Evolutionary conservation across 73 alveolate species (phyloP).

Genomic region (Diophrys appendiculata): DNA sequence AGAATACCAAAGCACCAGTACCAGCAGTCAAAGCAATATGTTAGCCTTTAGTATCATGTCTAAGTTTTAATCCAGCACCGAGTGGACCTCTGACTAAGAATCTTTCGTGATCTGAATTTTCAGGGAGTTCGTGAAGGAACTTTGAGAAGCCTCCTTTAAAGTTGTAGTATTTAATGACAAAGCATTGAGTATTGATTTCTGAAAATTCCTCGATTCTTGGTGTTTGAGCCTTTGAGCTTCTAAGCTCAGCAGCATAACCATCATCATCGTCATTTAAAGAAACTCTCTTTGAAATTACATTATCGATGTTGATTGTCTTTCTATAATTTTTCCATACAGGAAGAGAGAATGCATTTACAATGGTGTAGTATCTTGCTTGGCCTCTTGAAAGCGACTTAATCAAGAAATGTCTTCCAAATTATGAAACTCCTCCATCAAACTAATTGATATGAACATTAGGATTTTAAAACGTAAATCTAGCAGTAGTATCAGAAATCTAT

Average conservation of each 20-base stretch:
- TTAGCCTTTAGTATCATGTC: neutral
- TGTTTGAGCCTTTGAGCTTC: neutral
- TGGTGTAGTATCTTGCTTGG: neutral
- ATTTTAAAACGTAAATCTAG: neutral
- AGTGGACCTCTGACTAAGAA: slow-evolving; percentile 17
- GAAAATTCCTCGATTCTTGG: neutral
- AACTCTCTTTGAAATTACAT: too few species aligned
- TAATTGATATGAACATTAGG: neutral
- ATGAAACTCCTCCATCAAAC: neutral
- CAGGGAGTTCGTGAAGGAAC: neutral
- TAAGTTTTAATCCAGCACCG: neutral
- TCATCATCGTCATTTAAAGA: too few species aligned
- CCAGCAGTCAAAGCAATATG: slow-evolving; percentile 50
- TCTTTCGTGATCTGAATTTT: slow-evolving; percentile 5
- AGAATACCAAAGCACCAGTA: slow-evolving; percentile 39
- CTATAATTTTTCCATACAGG: neutral
- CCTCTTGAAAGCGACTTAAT: neutral
- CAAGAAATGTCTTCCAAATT: slow-evolving; percentile 4
- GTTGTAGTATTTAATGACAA: slow-evolving; percentile 27
- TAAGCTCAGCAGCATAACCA: neutral
- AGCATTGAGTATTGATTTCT: neutral
- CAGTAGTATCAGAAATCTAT: neutral
- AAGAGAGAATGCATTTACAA: neutral
- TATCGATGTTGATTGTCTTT: neutral
- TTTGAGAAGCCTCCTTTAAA: slow-evolving; percentile 14